Conservation (phyloP, 2,329 filamentous ascomycete species). For the Tolypocladium amazonense region DNA sequence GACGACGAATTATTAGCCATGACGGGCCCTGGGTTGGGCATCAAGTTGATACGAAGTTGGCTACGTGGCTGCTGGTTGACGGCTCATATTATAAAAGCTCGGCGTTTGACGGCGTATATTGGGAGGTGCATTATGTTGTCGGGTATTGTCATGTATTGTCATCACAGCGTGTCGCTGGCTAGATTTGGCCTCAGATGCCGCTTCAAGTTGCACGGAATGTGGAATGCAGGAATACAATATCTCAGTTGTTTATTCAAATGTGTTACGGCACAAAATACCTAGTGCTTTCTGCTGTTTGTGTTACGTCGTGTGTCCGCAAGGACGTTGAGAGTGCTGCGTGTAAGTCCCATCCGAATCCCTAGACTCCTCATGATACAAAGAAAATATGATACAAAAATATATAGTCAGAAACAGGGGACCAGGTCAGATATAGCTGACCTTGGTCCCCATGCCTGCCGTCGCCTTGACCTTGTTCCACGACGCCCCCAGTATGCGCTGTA, state of each 20-base stretch:
- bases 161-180: not conserved
- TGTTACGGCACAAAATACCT: not conserved
- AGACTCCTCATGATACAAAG: constrained; percentile 18
- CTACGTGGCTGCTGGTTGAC: not conserved
- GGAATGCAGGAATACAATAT: not conserved
- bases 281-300: not conserved
- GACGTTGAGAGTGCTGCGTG: not conserved
- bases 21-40: constrained; percentile 38
- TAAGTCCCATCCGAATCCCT: constrained; percentile 1
- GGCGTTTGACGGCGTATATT: not conserved
- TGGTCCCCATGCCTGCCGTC: constrained; percentile 92
- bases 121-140: not conserved
- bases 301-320: not conserved
- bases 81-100: not conserved
- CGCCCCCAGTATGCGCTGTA: constrained; percentile 56
- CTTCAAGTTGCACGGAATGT: not conserved
- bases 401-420: not conserved
- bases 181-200: not conserved
- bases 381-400: constrained; percentile 8
- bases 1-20: constrained; percentile 41
- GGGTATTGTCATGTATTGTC: not conserved
- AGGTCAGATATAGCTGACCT: constrained; percentile 84
- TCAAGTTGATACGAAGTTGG: not conserved
- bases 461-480: constrained; percentile 73
- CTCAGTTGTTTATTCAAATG: not conserved